Percentiles rank a stretch among this genome's conserved stretches.
These are phyloP conservation scores for Cyberlindnera bimundalis DNA, from an alignment of 805 yeast species.

Conservation along the genomic window DNA sequence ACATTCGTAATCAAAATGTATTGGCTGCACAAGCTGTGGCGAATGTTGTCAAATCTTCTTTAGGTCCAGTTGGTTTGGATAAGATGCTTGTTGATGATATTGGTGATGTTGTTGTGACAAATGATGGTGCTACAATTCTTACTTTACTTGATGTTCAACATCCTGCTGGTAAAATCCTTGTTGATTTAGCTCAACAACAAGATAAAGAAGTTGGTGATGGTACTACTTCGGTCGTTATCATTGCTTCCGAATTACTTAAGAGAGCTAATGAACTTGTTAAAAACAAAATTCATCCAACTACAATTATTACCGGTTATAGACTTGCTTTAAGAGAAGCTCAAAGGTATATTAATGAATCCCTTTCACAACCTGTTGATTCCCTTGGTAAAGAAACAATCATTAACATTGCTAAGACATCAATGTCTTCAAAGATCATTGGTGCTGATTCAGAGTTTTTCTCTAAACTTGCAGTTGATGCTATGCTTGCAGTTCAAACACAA, in stretches of 20 bases:
- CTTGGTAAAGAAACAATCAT: conserved; percentile 76
- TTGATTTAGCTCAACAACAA: conserved; percentile 97
- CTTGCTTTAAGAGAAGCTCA: conserved; percentile 90
- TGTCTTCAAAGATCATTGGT: conserved; percentile 96
- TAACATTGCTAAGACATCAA: conserved; percentile 93
- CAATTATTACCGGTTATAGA: conserved; percentile 94
- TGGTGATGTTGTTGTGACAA: conserved; percentile 98
- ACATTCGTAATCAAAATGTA: conserved; percentile 93
- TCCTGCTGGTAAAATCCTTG: conserved; percentile 97
- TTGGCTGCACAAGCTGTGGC: conserved; percentile 98
- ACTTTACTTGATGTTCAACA: conserved; percentile 92
- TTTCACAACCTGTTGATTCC: conserved; percentile 74
- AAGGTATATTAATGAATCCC: conserved; percentile 74
- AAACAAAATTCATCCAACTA: conserved; percentile 95
- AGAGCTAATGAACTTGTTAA: conserved; percentile 92
- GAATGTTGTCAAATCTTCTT: conserved; percentile 89
- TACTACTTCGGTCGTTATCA: conserved; percentile 94
- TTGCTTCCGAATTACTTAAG: conserved; percentile 88
- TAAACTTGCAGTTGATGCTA: conserved; percentile 89
- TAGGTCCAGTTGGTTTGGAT: conserved; percentile 98
- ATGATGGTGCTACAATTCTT: conserved; percentile 97
- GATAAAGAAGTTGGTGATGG: conserved; percentile 99
- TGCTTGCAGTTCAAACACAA: conserved; percentile 89
- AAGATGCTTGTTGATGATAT: conserved; percentile 98
- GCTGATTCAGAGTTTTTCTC: conserved; percentile 89